phyloP scores from a whole-genome alignment of 768 basidiomycete species.

The Flagelloscypha sp. region DNA sequence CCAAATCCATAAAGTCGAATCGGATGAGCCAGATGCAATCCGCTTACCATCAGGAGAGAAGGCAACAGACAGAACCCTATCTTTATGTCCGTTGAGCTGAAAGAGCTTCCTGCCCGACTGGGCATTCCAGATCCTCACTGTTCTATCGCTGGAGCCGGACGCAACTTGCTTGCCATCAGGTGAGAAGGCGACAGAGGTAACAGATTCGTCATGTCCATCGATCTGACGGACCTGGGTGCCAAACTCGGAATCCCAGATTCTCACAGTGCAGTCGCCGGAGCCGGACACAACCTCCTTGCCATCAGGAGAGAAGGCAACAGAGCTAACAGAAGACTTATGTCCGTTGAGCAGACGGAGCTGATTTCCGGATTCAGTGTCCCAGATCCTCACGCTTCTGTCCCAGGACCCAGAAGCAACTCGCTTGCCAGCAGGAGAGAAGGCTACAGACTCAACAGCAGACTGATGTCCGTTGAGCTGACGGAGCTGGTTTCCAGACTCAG shows the following conservation, averaged over 20 bases:
- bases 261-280: slow-evolving; percentile 52
- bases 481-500: background rate
- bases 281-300: slow-evolving; percentile 58
- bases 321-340: slow-evolving; percentile 29
- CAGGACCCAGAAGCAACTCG: slow-evolving; percentile 8
- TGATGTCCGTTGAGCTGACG: background rate
- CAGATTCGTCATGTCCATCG: slow-evolving; percentile 6
- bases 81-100: background rate
- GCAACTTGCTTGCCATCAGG: slow-evolving; percentile 8
- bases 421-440: slow-evolving; percentile 9
- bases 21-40: slow-evolving; percentile 8
- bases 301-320: slow-evolving; percentile 50
- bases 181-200: slow-evolving; percentile 6
- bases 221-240: slow-evolving; percentile 58
- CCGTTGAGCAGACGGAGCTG: slow-evolving; percentile 5
- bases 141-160: slow-evolving; percentile 6
- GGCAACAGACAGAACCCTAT: slow-evolving; percentile 3
- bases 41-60: slow-evolving; percentile 10
- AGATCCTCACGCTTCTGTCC: slow-evolving; percentile 7
- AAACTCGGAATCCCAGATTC: slow-evolving; percentile 53
- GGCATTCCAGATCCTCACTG: slow-evolving; percentile 8
- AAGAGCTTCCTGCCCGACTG: slow-evolving; percentile 1
- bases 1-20: slow-evolving; percentile 8
- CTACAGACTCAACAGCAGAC: slow-evolving; percentile 1
- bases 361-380: slow-evolving; percentile 8